These are phyloP conservation scores for Colletotrichum sp. DNA, from an alignment of 2,329 filamentous ascomycete genomes.

Conservation along the genomic window DNA sequence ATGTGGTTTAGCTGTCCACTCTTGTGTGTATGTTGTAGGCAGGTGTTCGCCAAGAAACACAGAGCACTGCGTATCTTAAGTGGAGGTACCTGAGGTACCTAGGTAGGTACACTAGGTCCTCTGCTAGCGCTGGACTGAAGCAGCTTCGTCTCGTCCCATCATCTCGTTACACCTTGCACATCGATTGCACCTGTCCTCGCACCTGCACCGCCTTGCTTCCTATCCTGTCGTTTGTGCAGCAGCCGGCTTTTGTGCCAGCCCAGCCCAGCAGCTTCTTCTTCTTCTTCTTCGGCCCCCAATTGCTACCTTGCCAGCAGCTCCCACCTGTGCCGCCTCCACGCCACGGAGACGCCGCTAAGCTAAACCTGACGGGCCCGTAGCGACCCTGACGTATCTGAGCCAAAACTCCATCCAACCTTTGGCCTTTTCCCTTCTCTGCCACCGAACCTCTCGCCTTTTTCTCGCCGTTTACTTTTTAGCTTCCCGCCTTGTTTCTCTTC, in stretches of 20 bases:
- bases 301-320: neutral
- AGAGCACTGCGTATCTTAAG: neutral
- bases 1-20: neutral
- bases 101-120: neutral
- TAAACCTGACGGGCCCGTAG: neutral
- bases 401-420: conserved; percentile 15
- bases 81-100: neutral
- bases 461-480: neutral
- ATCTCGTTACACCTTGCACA: neutral
- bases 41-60: neutral
- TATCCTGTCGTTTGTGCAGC: neutral
- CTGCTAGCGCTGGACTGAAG: neutral
- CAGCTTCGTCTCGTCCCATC: neutral
- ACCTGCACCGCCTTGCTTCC: neutral
- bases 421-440: neutral
- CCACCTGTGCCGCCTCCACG: neutral
- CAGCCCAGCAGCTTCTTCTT: neutral
- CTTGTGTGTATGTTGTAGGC: neutral
- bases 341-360: conserved; percentile 3
- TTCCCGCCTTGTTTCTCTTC: conserved; percentile 21
- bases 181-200: neutral
- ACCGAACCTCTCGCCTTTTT: conserved; percentile 15
- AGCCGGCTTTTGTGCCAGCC: neutral
- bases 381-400: conserved; percentile 9
- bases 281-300: neutral